phyloP scores from a whole-genome alignment of 768 basidiomycete genomes.

The Lentinula sp. region DNA sequence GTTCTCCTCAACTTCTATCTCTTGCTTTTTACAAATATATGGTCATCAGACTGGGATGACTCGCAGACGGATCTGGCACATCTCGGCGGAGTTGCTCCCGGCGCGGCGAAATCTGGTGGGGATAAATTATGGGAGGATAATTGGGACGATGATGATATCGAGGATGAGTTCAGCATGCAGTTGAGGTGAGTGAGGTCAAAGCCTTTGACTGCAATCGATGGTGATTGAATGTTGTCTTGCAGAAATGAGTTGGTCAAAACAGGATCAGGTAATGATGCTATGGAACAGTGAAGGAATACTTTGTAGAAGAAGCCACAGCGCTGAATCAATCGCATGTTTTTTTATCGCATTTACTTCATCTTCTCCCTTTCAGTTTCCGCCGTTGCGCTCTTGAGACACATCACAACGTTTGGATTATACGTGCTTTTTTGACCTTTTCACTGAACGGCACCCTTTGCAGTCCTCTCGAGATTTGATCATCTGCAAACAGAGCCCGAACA shows the following conservation, averaged over 20 bases:
- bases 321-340: neutral
- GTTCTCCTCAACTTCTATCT: neutral
- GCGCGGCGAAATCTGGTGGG: constrained; percentile 71
- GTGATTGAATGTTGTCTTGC: neutral
- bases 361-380: too few species aligned
- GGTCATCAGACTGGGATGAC: constrained; percentile 74
- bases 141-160: constrained; percentile 99
- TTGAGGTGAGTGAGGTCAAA: constrained; percentile 61
- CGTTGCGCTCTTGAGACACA: too few species aligned
- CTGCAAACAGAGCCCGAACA: too few species aligned
- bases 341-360: neutral
- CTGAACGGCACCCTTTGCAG: too few species aligned
- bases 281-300: constrained; percentile 39
- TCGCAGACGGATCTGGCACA: constrained; percentile 79
- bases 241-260: constrained; percentile 65
- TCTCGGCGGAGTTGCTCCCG: constrained; percentile 65
- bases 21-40: neutral
- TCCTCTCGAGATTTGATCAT: too few species aligned
- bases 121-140: constrained; percentile 99
- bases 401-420: too few species aligned
- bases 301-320: neutral
- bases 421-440: too few species aligned
- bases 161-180: constrained; percentile 95
- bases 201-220: neutral
- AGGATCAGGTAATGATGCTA: constrained; percentile 36